These are phyloP conservation scores for Dictyostelium purpureum DNA, from an alignment of 78 protist genomes.

Conservation along the genomic window DNA sequence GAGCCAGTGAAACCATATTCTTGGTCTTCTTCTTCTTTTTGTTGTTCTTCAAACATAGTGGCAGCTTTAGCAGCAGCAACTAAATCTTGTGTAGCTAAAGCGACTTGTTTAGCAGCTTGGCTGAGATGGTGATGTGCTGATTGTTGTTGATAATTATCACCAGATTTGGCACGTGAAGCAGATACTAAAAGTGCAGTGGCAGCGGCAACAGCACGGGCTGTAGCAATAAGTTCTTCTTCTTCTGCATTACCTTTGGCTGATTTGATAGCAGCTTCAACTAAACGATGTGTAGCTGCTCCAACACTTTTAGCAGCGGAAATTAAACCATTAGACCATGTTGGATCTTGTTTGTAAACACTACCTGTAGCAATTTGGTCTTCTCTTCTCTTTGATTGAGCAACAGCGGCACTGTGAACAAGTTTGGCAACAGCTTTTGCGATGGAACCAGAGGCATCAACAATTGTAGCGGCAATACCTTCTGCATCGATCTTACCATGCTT, in stretches of 20 bases:
- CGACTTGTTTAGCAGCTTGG: conserved; percentile 71
- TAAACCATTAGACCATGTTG: conserved; percentile 85
- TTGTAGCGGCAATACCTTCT: conserved; percentile 60
- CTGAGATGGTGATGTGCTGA: conserved; percentile 33
- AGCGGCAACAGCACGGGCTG: conserved; percentile 79
- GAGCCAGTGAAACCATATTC: conserved; percentile 61
- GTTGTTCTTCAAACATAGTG: conserved; percentile 63
- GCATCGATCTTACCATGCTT: conserved; percentile 43
- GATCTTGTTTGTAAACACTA: conserved; percentile 69
- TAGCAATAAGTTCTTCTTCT: conserved; percentile 81
- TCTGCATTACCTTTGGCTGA: conserved; percentile 64
- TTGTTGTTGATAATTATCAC: conserved; percentile 61
- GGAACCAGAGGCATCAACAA: conserved; percentile 61
- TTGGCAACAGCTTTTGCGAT: conserved; percentile 74
- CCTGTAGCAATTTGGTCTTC: conserved; percentile 40
- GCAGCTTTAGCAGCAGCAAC: conserved; percentile 79
- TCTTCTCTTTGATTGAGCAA: conserved; percentile 72
- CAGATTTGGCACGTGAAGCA: conserved; percentile 85
- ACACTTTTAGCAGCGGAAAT: conserved; percentile 83
- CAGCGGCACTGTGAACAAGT: conserved; percentile 72
- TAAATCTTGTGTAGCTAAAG: conserved; percentile 64
- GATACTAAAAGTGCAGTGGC: conserved; percentile 76
- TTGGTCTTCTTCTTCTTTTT: conserved; percentile 59
- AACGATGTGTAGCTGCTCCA: conserved; percentile 63
- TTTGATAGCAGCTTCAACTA: conserved; percentile 73